These are phyloP conservation scores for Sarcodon sp. DNA, from an alignment of 768 basidiomycete species.

Conservation along the genomic window DNA sequence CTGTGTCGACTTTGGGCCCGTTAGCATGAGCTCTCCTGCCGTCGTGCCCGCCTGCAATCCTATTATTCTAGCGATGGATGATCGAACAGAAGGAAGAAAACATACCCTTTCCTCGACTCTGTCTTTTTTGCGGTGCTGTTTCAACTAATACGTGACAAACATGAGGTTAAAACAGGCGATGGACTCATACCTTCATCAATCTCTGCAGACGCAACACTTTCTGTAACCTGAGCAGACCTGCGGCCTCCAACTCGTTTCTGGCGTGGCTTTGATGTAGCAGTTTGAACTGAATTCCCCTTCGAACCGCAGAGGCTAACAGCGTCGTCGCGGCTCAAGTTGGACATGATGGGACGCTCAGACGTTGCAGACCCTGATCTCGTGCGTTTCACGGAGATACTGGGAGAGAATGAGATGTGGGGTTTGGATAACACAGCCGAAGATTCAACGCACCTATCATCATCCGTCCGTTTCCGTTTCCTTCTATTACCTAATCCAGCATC, in stretches of 20 bases:
- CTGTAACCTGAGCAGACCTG: slow-evolving; percentile 9
- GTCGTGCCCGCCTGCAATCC: slow-evolving; percentile 28
- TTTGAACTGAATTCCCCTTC: slow-evolving; percentile 5
- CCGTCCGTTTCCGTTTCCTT: slow-evolving; percentile 62
- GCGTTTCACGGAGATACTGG: slow-evolving; percentile 49
- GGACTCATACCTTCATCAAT: slow-evolving; percentile 47
- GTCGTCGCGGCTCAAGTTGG: slow-evolving; percentile 28
- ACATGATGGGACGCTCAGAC: slow-evolving; percentile 41
- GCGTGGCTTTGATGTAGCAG: slow-evolving; percentile 12
- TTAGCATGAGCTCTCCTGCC: slow-evolving; percentile 33
- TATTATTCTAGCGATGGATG: neutral
- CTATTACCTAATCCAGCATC: slow-evolving; percentile 34
- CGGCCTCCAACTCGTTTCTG: slow-evolving; percentile 17
- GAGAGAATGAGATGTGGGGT: slow-evolving; percentile 6
- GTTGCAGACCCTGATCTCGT: slow-evolving; percentile 63
- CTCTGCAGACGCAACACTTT: slow-evolving; percentile 26
- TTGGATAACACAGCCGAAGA: neutral
- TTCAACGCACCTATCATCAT: slow-evolving; percentile 53
- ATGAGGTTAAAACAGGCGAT: slow-evolving; percentile 1
- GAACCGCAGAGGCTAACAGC: slow-evolving; percentile 18
- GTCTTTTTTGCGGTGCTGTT: slow-evolving; percentile 23
- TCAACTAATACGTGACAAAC: slow-evolving; percentile 6
- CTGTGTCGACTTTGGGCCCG: slow-evolving; percentile 19
- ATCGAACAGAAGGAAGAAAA: neutral
- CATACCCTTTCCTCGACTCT: neutral